Evolutionary conservation across 1,284 basidiomycete species (phyloP).

Genomic region (Heterobasidion occidentale): DNA sequence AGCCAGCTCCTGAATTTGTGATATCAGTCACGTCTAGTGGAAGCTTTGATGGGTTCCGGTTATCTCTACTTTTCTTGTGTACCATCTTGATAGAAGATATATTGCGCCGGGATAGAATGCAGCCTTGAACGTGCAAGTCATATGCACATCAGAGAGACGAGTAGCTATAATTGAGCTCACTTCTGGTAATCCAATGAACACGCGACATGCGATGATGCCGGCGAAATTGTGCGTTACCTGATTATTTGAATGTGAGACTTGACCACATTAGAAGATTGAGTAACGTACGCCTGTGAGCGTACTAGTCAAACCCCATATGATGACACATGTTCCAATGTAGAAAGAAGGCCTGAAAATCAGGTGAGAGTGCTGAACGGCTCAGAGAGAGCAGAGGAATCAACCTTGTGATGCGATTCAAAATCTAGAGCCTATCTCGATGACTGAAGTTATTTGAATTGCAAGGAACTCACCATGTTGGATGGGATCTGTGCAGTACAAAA

Average conservation of each 20-base stretch:
- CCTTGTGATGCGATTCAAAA: conserved; percentile 47
- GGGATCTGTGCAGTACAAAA: conserved; percentile 59
- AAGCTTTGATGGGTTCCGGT: not conserved
- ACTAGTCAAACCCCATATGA: conserved; percentile 59
- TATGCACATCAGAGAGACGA: not conserved
- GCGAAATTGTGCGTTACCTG: conserved; percentile 21
- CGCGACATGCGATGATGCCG: conserved; percentile 49
- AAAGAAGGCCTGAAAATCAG: conserved; percentile 40
- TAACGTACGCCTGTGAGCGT: conserved; percentile 45
- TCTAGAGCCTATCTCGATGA: conserved; percentile 20
- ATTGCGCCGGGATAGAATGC: conserved; percentile 62
- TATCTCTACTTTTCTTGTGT: conserved; percentile 45
- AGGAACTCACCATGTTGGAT: conserved; percentile 48
- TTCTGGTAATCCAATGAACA: conserved; percentile 60
- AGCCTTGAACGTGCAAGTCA: conserved; percentile 22
- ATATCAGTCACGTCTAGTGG: not conserved
- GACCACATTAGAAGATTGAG: not conserved
- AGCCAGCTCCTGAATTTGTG: conserved; percentile 42
- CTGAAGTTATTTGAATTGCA: not conserved
- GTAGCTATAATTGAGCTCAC: conserved; percentile 16
- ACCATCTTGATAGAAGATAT: conserved; percentile 58
- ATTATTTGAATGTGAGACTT: not conserved
- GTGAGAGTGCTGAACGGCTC: not conserved
- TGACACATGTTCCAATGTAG: conserved; percentile 53
- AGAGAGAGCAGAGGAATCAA: conserved; percentile 10